Evolutionary conservation across 2,329 filamentous ascomycete genomes (phyloP).

Genomic region (Clonostachys sp.): DNA sequence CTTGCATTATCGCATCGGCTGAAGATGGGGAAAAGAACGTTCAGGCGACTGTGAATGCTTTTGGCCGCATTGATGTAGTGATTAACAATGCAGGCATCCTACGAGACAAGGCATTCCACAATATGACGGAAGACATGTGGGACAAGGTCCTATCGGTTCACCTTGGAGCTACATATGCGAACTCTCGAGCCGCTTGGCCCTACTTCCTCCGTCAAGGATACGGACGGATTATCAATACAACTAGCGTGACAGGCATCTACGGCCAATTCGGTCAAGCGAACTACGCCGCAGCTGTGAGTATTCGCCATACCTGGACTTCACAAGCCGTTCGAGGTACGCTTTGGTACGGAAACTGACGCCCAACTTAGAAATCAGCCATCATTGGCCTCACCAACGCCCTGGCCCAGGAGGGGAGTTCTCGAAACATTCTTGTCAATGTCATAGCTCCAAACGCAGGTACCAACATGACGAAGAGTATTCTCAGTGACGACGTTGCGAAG

Average conservation of each 20-base stretch:
- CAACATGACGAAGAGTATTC: too few relatives aligned
- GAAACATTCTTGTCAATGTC: constrained; percentile 2
- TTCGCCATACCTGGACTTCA: too few relatives aligned
- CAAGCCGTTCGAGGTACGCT: too few relatives aligned
- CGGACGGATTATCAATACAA: constrained; percentile 1
- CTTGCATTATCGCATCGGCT: neutral
- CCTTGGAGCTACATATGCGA: neutral
- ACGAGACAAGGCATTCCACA: constrained; percentile 1
- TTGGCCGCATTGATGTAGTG: too few relatives aligned
- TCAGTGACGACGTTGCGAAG: too few relatives aligned
- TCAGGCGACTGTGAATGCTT: neutral
- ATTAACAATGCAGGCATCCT: neutral
- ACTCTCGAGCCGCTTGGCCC: constrained; percentile 1
- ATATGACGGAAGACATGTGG: constrained; percentile 1
- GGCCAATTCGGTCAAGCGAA: constrained; percentile 2
- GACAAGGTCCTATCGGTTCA: neutral
- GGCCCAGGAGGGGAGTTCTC: neutral
- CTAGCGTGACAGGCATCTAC: constrained; percentile 1
- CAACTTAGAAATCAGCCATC: constrained; percentile 1
- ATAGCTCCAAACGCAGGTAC: neutral
- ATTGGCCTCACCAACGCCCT: constrained; percentile 1
- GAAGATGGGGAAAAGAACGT: constrained; percentile 1
- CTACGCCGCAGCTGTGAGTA: neutral
- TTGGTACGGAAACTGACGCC: too few relatives aligned
- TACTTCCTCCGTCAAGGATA: constrained; percentile 1